phyloP scores from a whole-genome alignment of 2,329 filamentous ascomycete species.

The Amauroascus verrucosus region DNA sequence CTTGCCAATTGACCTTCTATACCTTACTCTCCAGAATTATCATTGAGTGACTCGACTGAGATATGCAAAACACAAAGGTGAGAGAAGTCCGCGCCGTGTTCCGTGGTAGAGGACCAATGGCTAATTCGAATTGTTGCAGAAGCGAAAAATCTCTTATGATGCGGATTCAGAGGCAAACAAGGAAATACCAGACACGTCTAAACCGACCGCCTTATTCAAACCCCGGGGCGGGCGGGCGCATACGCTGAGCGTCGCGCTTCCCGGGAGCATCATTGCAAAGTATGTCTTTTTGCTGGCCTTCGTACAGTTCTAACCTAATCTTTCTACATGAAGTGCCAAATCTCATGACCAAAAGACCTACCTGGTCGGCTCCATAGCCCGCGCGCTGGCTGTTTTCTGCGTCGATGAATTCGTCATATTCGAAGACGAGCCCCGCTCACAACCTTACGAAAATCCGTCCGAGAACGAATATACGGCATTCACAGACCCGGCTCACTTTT shows the following conservation, averaged over 20 bases:
- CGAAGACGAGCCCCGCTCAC: constrained; percentile 48
- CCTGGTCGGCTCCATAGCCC: constrained; percentile 64
- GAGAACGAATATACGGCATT: constrained; percentile 53
- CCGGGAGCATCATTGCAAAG: constrained; percentile 68
- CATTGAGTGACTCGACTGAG: neutral
- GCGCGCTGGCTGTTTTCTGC: constrained; percentile 70
- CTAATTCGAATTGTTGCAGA: constrained; percentile 14
- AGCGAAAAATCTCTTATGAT: constrained; percentile 19
- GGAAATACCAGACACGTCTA: constrained; percentile 46
- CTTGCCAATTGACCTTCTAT: neutral
- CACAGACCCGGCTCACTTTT: constrained; percentile 66
- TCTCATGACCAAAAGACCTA: constrained; percentile 66
- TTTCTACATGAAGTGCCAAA: constrained; percentile 45
- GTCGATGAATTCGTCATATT: constrained; percentile 78
- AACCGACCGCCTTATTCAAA: constrained; percentile 58
- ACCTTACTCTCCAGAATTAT: neutral
- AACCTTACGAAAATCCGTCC: constrained; percentile 38
- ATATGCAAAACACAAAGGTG: constrained; percentile 12
- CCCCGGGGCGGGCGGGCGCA: constrained; percentile 55
- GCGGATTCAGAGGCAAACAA: constrained; percentile 11
- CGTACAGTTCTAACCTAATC: neutral
- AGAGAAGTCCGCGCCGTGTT: neutral
- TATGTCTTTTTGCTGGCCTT: constrained; percentile 31
- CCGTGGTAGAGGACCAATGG: neutral
- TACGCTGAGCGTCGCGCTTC: constrained; percentile 68